phyloP scores from a whole-genome alignment of 2,329 filamentous ascomycete genomes.

The Paraphaeosphaeria minitans region DNA sequence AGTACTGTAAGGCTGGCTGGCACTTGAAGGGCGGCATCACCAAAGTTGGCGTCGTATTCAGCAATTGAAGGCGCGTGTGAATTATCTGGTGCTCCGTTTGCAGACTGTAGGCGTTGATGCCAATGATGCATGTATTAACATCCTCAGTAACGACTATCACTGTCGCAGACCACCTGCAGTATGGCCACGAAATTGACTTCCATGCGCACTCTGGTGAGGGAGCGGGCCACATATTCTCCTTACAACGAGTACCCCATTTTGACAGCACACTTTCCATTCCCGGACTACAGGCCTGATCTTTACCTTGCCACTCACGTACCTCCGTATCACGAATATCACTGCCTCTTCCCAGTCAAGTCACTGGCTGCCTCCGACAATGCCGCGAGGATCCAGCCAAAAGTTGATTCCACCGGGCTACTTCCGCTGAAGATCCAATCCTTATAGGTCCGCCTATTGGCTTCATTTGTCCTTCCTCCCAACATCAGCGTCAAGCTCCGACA shows the following conservation, averaged over 20 bases:
- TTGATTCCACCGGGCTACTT: no score
- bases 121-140: not conserved
- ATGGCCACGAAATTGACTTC: not conserved
- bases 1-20: not conserved
- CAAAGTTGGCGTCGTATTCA: not conserved
- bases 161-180: not conserved
- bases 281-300: no score
- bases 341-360: no score
- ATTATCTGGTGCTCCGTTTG: not conserved
- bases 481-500: not conserved
- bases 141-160: not conserved
- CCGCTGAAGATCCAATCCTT: not conserved
- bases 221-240: no score
- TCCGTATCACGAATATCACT: no score
- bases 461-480: not conserved
- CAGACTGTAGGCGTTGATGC: not conserved
- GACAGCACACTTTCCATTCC: no score
- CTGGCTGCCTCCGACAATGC: no score
- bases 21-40: not conserved
- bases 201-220: no score
- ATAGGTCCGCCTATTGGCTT: not conserved
- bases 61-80: not conserved
- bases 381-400: no score
- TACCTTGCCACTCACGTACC: no score
- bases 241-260: no score